A percentile compares a stretch with the other conserved stretches of the same genome.
Conservation (phyloP, 805 yeast species). For the Starmerella floris region DNA sequence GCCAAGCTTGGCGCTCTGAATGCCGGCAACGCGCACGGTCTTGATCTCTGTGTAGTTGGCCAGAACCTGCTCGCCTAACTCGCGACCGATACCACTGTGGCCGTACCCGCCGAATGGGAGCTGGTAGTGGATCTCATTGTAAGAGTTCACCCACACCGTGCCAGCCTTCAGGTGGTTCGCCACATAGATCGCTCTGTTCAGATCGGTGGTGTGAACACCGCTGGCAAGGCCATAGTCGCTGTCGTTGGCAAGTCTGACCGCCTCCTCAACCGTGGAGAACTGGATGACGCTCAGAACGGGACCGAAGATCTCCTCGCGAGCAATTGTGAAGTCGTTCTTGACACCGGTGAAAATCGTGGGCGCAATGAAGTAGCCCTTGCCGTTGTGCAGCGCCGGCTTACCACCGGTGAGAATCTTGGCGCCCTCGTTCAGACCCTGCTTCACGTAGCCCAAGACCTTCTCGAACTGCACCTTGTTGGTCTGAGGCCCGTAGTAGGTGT, state of each 20-base stretch:
- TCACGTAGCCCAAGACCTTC: conserved; percentile 60
- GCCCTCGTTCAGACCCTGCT: conserved; percentile 68
- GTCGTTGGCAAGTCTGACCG: conserved; percentile 52
- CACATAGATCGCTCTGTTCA: conserved; percentile 49
- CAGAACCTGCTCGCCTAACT: conserved; percentile 63
- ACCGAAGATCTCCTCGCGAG: conserved; percentile 75
- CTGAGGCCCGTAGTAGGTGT: conserved; percentile 78
- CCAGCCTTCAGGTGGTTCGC: conserved; percentile 54
- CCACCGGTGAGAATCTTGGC: conserved; percentile 62
- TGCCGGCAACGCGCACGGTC: conserved; percentile 59
- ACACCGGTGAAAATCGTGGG: conserved; percentile 72
- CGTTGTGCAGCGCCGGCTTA: conserved; percentile 35
- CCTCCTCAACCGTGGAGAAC: conserved; percentile 58
- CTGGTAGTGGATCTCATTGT: conserved; percentile 49
- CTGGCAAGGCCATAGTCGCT: conserved; percentile 72
- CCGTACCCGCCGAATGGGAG: conserved; percentile 77
- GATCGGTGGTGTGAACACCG: conserved; percentile 59
- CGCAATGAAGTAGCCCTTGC: conserved; percentile 42
- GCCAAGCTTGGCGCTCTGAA: conserved; percentile 6
- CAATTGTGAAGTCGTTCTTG: conserved; percentile 48
- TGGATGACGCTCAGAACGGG: conserved; percentile 64
- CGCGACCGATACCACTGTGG: conserved; percentile 69
- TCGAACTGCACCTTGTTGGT: conserved; percentile 64
- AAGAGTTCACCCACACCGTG: conserved; percentile 54
- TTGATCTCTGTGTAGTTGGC: conserved; percentile 59